These are phyloP conservation scores for Pleurotus giganteus DNA, from an alignment of 768 basidiomycete species.

Conservation along the genomic window DNA sequence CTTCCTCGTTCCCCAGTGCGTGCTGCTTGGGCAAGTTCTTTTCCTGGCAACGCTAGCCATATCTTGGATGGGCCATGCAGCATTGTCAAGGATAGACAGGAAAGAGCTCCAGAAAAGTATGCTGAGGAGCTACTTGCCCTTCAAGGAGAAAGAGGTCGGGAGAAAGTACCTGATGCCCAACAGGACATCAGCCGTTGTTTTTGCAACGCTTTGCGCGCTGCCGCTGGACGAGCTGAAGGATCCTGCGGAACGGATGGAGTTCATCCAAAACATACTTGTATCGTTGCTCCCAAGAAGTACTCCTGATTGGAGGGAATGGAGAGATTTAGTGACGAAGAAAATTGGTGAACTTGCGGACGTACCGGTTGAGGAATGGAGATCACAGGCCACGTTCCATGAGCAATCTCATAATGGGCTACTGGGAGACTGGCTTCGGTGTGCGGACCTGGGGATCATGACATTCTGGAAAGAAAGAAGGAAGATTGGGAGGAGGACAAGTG, in stretches of 20 bases:
- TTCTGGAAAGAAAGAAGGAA: too few relatives aligned
- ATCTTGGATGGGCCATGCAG: conserved; percentile 28
- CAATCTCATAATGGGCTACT: too few relatives aligned
- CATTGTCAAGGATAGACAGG: conserved; percentile 17
- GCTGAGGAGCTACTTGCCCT: background rate
- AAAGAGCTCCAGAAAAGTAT: conserved; percentile 1
- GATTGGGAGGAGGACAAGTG: too few relatives aligned
- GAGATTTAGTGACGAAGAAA: background rate
- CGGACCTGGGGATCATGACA: too few relatives aligned
- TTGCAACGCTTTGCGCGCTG: background rate
- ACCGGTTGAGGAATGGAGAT: background rate
- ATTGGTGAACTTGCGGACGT: background rate
- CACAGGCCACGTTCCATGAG: too few relatives aligned
- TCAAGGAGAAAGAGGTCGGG: background rate
- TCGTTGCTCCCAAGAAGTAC: background rate
- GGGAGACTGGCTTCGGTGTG: too few relatives aligned
- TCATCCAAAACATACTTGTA: background rate
- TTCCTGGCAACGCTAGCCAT: conserved; percentile 24
- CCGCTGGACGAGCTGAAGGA: background rate
- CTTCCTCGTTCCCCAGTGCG: conserved; percentile 29
- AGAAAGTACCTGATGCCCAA: background rate
- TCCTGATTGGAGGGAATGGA: background rate
- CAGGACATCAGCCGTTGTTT: background rate
- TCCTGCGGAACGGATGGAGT: too few relatives aligned
- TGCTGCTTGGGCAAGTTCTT: conserved; percentile 29